Conservation (phyloP, 441 rosid genomes). For the Theobroma grandiflorum region DNA sequence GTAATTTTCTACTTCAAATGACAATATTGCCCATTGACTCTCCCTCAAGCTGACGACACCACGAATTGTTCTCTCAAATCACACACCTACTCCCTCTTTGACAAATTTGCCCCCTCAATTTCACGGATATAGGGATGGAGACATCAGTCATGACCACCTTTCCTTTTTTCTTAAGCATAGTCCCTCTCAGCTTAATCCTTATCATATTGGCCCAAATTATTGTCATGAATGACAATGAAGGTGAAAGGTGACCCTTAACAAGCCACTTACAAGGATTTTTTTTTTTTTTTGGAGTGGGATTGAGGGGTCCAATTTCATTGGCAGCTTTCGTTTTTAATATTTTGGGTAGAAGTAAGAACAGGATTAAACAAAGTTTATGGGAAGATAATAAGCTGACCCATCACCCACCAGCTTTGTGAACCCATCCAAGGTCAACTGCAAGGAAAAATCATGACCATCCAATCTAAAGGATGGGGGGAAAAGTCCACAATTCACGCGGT, state of each 20-base stretch:
- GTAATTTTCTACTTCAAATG: background rate
- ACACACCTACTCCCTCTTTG: slow-evolving; percentile 44
- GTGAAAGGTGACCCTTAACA: background rate
- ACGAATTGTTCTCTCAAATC: slow-evolving; percentile 24
- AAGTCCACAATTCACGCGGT: slow-evolving; percentile 33
- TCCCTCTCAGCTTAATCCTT: background rate
- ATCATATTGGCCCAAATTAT: background rate
- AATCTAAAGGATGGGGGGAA: slow-evolving; percentile 1
- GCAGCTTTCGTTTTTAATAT: background rate
- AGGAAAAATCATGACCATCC: slow-evolving; percentile 30
- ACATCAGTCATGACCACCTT: background rate
- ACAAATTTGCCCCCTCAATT: slow-evolving; percentile 32
- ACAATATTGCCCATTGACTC: slow-evolving; percentile 42
- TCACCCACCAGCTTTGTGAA: slow-evolving; percentile 28
- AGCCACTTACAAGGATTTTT: background rate
- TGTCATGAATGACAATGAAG: background rate
- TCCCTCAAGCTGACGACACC: background rate
- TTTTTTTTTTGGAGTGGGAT: background rate
- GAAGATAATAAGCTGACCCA: slow-evolving; percentile 20
- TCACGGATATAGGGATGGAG: background rate
- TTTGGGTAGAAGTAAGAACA: background rate
- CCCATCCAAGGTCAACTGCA: slow-evolving; percentile 38
- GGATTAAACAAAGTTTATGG: background rate
- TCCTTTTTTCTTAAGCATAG: background rate
- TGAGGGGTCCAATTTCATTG: background rate